Base-by-base conservation (phyloP, 1,139 yeast genomes). In the Suhomyces atakaporum region DNA sequence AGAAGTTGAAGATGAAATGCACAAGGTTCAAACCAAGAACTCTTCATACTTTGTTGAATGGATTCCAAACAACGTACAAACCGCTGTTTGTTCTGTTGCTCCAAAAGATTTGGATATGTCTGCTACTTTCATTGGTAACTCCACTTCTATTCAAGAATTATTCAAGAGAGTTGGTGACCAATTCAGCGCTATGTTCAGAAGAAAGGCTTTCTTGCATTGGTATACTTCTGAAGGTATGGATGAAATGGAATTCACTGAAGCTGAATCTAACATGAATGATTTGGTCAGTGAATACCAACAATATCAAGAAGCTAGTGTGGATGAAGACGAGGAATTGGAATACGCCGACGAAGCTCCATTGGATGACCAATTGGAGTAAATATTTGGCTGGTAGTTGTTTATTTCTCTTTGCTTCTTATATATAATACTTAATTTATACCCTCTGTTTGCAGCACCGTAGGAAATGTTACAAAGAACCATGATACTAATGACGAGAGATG, bases 171-270 rank as follows among this genome's bases (percentile, higher is more conserved):
- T 88, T 41, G 92, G 94, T 48, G 88, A 78, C 58, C 96, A 88
- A 69, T 88, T 88, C 67, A 75, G 84, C 54, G 90, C 90, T 42
- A 88, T 88, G 96, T 88, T 84, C 66, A 81, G 88, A 65, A 85
- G 94, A 74, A 84, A 84, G 66, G 96, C 96, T 49, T 88, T 88
- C 80, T 81, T 88, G 69, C 96, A 88, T 66, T 88, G 96, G 96
- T 88, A 86, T 66, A 85, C 94, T 15, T 79, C 83, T 48, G 96
- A 88, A 67, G 96, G 96, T 69, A 88, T 88, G 96, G 96, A 88
- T 59, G 94, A 84, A 66, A 77, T 82, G 75, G 96, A 88, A 70
- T 88, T 88, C 63, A 79, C 89, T 45, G 96, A 88, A 69, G 96
- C 96, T 36, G 88, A 75, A 54, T 64, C 73, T 37, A 86, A 88